Conservation (phyloP, 495 filamentous ascomycete genomes). For the Amphirosellinia nigrospora region DNA sequence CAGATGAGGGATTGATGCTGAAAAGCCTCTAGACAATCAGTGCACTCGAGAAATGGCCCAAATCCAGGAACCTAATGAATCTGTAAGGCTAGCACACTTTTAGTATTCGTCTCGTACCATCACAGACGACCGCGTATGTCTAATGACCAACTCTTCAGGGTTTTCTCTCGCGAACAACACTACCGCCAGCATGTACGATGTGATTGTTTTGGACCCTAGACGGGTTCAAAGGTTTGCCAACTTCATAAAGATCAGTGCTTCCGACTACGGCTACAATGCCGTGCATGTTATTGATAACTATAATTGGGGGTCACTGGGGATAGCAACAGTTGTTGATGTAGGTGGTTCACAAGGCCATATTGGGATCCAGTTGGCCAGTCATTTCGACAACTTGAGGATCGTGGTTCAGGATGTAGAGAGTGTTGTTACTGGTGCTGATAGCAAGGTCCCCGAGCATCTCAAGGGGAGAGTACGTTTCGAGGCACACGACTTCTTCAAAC, state of each 20-base stretch:
- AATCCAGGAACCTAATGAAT: constrained; percentile 41
- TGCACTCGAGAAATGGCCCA: constrained; percentile 36
- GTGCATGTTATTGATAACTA: constrained; percentile 27
- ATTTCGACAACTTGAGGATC: constrained; percentile 18
- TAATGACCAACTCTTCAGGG: not conserved
- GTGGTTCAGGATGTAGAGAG: constrained; percentile 36
- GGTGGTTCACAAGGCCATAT: constrained; percentile 30
- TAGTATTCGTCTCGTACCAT: not conserved
- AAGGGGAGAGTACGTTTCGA: constrained; percentile 36
- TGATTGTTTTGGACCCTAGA: not conserved
- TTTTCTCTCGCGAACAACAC: constrained; percentile 34
- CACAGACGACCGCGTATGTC: not conserved
- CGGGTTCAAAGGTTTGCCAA: constrained; percentile 19
- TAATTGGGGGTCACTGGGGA: constrained; percentile 30
- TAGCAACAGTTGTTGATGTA: constrained; percentile 39
- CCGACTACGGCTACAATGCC: not conserved
- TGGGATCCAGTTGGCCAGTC: not conserved
- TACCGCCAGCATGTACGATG: not conserved
- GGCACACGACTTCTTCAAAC: constrained; percentile 54
- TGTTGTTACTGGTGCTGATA: constrained; percentile 37
- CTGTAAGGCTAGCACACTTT: constrained; percentile 20
- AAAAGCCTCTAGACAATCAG: constrained; percentile 29
- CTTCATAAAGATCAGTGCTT: constrained; percentile 17
- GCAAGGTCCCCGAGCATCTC: constrained; percentile 8
- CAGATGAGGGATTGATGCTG: not conserved